phyloP scores from a whole-genome alignment of 805 yeast species.

The Cyberlindnera samutprakarnensis region DNA sequence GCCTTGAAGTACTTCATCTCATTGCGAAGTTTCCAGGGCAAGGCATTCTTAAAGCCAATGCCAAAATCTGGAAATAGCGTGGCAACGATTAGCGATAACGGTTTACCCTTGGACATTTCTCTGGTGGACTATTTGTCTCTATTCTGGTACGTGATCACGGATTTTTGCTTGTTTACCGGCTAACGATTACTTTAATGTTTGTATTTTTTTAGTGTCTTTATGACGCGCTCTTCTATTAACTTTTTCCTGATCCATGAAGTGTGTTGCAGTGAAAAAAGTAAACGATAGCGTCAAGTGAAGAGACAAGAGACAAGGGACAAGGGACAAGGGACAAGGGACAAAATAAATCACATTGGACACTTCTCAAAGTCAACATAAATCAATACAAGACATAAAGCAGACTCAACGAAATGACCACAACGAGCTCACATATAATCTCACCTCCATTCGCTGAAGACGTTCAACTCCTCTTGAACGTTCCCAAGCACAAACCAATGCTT shows the following conservation, averaged over 20 bases:
- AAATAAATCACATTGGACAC: too few species aligned
- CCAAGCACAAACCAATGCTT: conserved; percentile 2
- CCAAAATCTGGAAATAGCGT: conserved; percentile 76
- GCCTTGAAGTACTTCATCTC: conserved; percentile 83
- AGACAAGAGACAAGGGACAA: too few species aligned
- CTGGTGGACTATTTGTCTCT: too few species aligned
- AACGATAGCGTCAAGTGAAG: too few species aligned
- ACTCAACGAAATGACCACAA: background rate
- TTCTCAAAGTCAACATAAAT: too few species aligned
- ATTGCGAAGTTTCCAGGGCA: conserved; percentile 82
- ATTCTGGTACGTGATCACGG: background rate
- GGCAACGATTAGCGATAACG: conserved; percentile 71
- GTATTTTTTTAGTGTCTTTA: too few species aligned
- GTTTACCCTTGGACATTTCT: conserved; percentile 16
- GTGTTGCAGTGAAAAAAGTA: too few species aligned
- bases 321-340: too few species aligned
- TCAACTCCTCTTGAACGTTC: conserved; percentile 10
- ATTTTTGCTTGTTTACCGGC: background rate
- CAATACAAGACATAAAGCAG: too few species aligned
- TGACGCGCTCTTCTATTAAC: too few species aligned
- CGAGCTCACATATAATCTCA: conserved; percentile 4
- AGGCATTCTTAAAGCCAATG: conserved; percentile 70
- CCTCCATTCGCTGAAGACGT: conserved; percentile 11
- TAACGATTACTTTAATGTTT: too few species aligned
- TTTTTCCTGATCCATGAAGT: too few species aligned